These are phyloP conservation scores for Arachnomyces sp. DNA, from an alignment of 2,329 filamentous ascomycete species.

Conservation along the genomic window DNA sequence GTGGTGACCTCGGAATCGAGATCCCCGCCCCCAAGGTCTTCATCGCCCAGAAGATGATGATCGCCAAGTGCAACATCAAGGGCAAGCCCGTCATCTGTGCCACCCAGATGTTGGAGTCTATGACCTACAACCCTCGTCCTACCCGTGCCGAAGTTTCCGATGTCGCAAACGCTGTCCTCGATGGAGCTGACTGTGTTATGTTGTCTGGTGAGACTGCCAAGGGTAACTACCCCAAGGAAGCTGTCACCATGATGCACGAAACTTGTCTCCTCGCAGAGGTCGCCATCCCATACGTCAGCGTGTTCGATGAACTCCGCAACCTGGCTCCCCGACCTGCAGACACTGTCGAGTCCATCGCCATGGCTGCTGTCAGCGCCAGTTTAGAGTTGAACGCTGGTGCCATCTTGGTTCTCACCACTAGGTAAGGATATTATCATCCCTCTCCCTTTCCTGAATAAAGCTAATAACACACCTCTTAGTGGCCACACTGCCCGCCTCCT, in stretches of 20 bases:
- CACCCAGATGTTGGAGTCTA: constrained; percentile 99
- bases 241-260: constrained; percentile 96
- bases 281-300: constrained; percentile 90
- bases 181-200: constrained; percentile 99
- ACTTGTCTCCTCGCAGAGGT: constrained; percentile 95
- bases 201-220: constrained; percentile 98
- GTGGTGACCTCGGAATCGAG: constrained; percentile 97
- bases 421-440: constrained; percentile 36
- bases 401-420: constrained; percentile 93
- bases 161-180: constrained; percentile 94
- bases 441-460: not conserved
- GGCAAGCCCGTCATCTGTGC: constrained; percentile 99
- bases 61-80: constrained; percentile 98
- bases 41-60: constrained; percentile 99
- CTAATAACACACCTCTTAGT: constrained; percentile 34
- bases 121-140: constrained; percentile 99
- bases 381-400: constrained; percentile 94
- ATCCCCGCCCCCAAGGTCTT: constrained; percentile 98
- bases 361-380: constrained; percentile 91
- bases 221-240: constrained; percentile 85
- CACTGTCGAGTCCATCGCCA: constrained; percentile 88
- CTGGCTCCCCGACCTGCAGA: constrained; percentile 74
- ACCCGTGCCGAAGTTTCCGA: constrained; percentile 98
- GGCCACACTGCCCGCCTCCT: constrained; percentile 89
- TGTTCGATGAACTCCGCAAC: constrained; percentile 90